A percentile compares a stretch with the other conserved stretches of the same genome.
Evolutionary conservation across 176 grass and related monocot genomes (phyloP).

Genomic region (Carex scoparia): DNA sequence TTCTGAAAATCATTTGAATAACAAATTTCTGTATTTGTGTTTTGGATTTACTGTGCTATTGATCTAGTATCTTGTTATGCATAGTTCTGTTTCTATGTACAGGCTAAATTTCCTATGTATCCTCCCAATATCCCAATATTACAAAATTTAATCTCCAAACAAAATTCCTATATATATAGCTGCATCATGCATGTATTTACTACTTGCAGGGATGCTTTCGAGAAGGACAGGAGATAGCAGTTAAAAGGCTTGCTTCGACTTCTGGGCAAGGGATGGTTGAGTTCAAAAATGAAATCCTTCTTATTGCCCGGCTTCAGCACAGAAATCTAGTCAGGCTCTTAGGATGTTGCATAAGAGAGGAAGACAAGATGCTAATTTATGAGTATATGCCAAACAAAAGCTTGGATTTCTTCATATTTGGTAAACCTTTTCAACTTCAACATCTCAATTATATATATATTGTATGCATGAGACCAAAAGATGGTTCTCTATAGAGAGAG

Average conservation of each 20-base stretch:
- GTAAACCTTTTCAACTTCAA: background rate
- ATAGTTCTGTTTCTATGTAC: background rate
- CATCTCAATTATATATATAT: background rate
- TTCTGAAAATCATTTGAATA: background rate
- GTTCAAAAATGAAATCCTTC: no score
- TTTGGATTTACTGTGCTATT: background rate
- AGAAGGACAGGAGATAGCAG: constrained; percentile 36
- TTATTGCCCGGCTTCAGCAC: no score
- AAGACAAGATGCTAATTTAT: constrained; percentile 24
- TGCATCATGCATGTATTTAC: background rate
- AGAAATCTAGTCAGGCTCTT: no score
- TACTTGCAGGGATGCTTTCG: background rate
- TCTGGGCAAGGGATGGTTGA: background rate
- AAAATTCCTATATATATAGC: background rate
- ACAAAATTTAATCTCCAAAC: background rate
- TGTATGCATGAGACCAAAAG: background rate
- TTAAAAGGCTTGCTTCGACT: constrained; percentile 41
- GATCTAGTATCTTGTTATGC: background rate
- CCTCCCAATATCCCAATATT: background rate
- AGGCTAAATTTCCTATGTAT: background rate
- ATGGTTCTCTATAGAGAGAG: no score
- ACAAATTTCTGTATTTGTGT: background rate
- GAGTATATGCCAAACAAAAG: constrained; percentile 11
- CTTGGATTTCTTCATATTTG: constrained; percentile 25
- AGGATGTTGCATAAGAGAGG: background rate